Conservation (phyloP, 1,139 yeast genomes). For the Debaryomyces psychrophilus region DNA sequence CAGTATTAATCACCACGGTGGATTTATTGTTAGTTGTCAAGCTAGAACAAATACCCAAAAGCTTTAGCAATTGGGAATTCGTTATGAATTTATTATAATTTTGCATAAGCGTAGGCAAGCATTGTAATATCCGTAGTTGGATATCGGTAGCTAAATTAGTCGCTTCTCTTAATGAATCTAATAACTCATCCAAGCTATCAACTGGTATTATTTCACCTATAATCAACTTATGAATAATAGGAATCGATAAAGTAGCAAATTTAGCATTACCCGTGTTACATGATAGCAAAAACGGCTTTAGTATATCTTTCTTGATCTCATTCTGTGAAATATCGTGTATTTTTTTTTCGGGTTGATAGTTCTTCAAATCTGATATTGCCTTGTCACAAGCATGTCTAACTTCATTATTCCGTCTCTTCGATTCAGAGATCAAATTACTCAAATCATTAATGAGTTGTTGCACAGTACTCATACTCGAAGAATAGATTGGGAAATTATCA, state of each 20-base stretch:
- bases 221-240: conserved; percentile 65
- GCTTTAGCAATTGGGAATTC: conserved; percentile 58
- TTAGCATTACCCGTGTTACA: conserved; percentile 77
- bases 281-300: conserved; percentile 71
- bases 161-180: conserved; percentile 73
- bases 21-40: conserved; percentile 71
- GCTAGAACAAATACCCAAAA: conserved; percentile 71
- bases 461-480: conserved; percentile 35
- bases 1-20: conserved; percentile 85
- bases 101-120: conserved; percentile 74
- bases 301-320: conserved; percentile 51
- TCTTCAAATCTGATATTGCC: conserved; percentile 54
- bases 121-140: conserved; percentile 84
- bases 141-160: conserved; percentile 78
- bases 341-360: conserved; percentile 20
- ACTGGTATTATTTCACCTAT: conserved; percentile 51
- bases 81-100: conserved; percentile 57
- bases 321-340: conserved; percentile 13
- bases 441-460: conserved; percentile 60
- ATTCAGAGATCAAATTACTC: conserved; percentile 61
- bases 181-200: conserved; percentile 52
- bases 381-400: conserved; percentile 68
- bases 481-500: neutral
- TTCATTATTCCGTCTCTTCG: conserved; percentile 70
- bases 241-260: conserved; percentile 70